Percentiles rank a stretch among this genome's conserved stretches.
Conservation (phyloP, 208 protist species). For the Jaenimonas drosophilae region DNA sequence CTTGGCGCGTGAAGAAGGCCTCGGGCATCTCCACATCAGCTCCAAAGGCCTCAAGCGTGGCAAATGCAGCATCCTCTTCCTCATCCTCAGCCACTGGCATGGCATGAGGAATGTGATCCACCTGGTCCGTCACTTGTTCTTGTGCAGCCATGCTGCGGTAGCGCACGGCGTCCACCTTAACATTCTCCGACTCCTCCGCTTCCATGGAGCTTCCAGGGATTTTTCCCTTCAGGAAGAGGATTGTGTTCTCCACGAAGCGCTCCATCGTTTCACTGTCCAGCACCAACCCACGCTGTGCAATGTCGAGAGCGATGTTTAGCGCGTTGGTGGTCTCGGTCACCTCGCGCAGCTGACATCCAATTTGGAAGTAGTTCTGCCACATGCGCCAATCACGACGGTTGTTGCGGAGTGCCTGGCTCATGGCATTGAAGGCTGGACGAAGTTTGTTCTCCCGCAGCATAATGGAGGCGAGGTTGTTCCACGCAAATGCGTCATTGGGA, state of each 20-base stretch:
- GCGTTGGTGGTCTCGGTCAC: slow-evolving; percentile 79
- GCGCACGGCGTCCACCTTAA: slow-evolving; percentile 9
- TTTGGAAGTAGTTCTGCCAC: slow-evolving; percentile 90
- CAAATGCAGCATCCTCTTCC: slow-evolving; percentile 8
- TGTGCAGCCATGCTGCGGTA: slow-evolving; percentile 16
- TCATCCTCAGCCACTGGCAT: slow-evolving; percentile 8
- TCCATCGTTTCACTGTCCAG: slow-evolving; percentile 55
- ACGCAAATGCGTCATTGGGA: slow-evolving; percentile 79
- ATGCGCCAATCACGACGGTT: slow-evolving; percentile 85
- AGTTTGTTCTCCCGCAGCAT: slow-evolving; percentile 68
- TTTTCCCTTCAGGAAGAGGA: slow-evolving; percentile 68
- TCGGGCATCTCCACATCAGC: slow-evolving; percentile 26
- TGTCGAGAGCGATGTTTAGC: slow-evolving; percentile 61
- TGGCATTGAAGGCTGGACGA: slow-evolving; percentile 81
- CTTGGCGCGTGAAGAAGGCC: slow-evolving; percentile 8
- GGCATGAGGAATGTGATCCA: slow-evolving; percentile 21
- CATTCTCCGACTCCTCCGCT: slow-evolving; percentile 4
- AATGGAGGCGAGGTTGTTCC: slow-evolving; percentile 88
- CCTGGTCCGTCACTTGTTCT: slow-evolving; percentile 8
- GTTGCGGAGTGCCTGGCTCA: slow-evolving; percentile 82
- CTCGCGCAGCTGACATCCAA: slow-evolving; percentile 78
- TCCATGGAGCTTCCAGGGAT: slow-evolving; percentile 44
- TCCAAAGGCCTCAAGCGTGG: slow-evolving; percentile 14
- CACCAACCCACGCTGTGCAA: slow-evolving; percentile 56
- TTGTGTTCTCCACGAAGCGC: slow-evolving; percentile 64